These are phyloP conservation scores for Pelargonium hybrid DNA, from an alignment of 441 rosid species.

Conservation along the genomic window DNA sequence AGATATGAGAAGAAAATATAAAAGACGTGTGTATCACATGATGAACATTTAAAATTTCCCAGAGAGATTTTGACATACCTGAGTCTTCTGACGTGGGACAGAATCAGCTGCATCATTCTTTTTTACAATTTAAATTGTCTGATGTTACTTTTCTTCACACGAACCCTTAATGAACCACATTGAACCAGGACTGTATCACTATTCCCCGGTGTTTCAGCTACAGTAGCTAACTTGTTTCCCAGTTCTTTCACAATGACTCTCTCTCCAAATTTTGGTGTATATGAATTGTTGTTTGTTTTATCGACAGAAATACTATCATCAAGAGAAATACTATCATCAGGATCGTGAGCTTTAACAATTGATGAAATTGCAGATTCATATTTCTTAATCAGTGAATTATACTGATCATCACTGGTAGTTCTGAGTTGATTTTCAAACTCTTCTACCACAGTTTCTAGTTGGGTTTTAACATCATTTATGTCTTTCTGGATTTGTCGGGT, in stretches of 20 bases:
- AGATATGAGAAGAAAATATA: not conserved
- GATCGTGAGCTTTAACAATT: slow-evolving; percentile 44
- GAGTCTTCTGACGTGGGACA: slow-evolving; percentile 28
- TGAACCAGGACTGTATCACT: slow-evolving; percentile 60
- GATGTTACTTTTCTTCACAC: slow-evolving; percentile 50
- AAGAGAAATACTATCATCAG: slow-evolving; percentile 34
- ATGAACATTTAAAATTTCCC: too few relatives aligned
- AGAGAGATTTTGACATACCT: slow-evolving; percentile 30
- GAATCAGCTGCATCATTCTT: slow-evolving; percentile 23
- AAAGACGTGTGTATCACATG: not conserved
- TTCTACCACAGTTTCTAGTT: slow-evolving; percentile 39
- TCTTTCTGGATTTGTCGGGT: slow-evolving; percentile 46
- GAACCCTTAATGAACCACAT: slow-evolving; percentile 70
- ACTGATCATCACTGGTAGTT: slow-evolving; percentile 38
- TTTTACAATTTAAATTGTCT: slow-evolving; percentile 30
- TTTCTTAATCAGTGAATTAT: slow-evolving; percentile 43
- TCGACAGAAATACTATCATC: slow-evolving; percentile 20
- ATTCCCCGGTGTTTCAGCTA: slow-evolving; percentile 59
- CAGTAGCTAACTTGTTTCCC: slow-evolving; percentile 62
- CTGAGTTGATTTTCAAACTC: slow-evolving; percentile 48
- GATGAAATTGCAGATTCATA: slow-evolving; percentile 57
- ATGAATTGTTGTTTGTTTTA: slow-evolving; percentile 28
- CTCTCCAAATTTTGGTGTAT: slow-evolving; percentile 57
- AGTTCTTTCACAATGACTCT: slow-evolving; percentile 54
- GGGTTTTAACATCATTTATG: slow-evolving; percentile 36